Conservation (phyloP, 306 rosid genomes). For the Lupinus albus region DNA sequence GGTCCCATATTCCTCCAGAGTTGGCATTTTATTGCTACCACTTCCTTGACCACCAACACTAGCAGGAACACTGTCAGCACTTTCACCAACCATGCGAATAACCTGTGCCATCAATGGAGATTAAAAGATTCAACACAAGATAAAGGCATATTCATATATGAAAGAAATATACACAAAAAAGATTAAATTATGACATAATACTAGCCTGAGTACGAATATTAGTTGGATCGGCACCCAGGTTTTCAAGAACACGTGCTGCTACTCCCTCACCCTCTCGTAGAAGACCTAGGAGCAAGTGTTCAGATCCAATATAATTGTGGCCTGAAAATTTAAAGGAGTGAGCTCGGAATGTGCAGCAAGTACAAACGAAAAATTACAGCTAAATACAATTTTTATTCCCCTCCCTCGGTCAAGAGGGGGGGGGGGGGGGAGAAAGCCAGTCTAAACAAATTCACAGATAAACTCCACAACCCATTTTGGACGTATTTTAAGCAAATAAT, state of each 20-base stretch:
- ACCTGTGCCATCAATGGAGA: slow-evolving; percentile 52
- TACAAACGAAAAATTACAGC: neutral
- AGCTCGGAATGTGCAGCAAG: slow-evolving; percentile 4
- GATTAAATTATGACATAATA: neutral
- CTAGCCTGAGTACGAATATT: slow-evolving; percentile 91
- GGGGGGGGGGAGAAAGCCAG: neutral
- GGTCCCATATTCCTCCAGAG: slow-evolving; percentile 87
- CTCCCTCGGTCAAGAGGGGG: neutral
- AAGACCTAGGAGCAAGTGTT: slow-evolving; percentile 95
- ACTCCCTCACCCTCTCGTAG: slow-evolving; percentile 99
- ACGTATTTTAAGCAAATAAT: neutral
- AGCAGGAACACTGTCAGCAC: slow-evolving; percentile 77
- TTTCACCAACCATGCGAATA: slow-evolving; percentile 94
- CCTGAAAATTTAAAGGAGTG: slow-evolving; percentile 52
- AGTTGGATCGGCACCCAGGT: slow-evolving; percentile 89
- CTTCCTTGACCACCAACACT: slow-evolving; percentile 77
- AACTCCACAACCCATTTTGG: slow-evolving; percentile 8
- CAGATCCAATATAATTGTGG: slow-evolving; percentile 94
- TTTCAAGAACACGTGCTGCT: slow-evolving; percentile 97
- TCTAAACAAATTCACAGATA: neutral
- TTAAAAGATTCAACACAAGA: neutral
- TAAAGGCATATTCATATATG: neutral
- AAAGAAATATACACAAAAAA: slow-evolving; percentile 3
- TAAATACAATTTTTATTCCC: slow-evolving; percentile 1
- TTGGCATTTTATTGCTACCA: slow-evolving; percentile 81